Percentiles rank a stretch among this genome's conserved stretches.
These are phyloP conservation scores for Neoboletus brunneissimus DNA, from an alignment of 768 basidiomycete genomes.

Conservation along the genomic window DNA sequence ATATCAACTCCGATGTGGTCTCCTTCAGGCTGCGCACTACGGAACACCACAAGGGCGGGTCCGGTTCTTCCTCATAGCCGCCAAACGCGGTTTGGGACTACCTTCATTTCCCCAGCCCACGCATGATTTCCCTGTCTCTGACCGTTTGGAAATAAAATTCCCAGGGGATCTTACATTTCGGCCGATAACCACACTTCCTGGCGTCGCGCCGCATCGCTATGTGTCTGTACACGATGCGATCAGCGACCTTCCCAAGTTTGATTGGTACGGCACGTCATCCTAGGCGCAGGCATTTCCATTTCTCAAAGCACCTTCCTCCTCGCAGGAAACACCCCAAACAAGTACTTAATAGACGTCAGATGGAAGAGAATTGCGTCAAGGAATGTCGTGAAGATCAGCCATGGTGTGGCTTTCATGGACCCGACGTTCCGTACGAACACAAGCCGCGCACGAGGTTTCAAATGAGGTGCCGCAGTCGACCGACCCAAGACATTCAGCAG, in stretches of 20 bases:
- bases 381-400: slow-evolving; percentile 36
- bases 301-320: not conserved
- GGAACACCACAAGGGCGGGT: slow-evolving; percentile 46
- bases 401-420: slow-evolving; percentile 34
- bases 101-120: slow-evolving; percentile 43
- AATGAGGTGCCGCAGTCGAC: slow-evolving; percentile 40
- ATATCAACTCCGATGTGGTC: slow-evolving; percentile 42
- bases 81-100: slow-evolving; percentile 35
- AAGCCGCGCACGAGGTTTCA: slow-evolving; percentile 45
- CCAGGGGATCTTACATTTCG: slow-evolving; percentile 37
- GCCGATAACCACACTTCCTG: slow-evolving; percentile 46
- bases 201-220: slow-evolving; percentile 53
- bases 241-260: slow-evolving; percentile 65
- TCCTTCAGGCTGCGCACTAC: slow-evolving; percentile 49
- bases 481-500: slow-evolving; percentile 59
- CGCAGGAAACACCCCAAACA: slow-evolving; percentile 26
- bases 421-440: slow-evolving; percentile 32
- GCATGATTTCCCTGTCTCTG: slow-evolving; percentile 39
- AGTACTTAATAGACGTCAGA: slow-evolving; percentile 8
- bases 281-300: not conserved
- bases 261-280: slow-evolving; percentile 52
- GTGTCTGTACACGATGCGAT: slow-evolving; percentile 74
- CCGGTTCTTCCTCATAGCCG: slow-evolving; percentile 49
- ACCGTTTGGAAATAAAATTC: slow-evolving; percentile 51
- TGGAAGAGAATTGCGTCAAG: slow-evolving; percentile 28